Evolutionary conservation across 257 asterid species (phyloP).

Genomic region (Scutellaria barbata): DNA sequence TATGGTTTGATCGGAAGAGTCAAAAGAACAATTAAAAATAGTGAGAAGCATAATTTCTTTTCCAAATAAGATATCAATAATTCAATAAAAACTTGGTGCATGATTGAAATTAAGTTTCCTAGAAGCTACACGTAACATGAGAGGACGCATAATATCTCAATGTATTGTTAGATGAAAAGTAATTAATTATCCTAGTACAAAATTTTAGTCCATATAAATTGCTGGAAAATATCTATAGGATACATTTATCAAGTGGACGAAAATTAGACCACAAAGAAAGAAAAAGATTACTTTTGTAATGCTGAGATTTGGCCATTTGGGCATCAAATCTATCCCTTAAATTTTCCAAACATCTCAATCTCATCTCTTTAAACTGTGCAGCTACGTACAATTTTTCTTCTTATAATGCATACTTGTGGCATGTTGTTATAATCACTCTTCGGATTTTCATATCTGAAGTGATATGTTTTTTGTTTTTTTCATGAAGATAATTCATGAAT

Average conservation of each 20-base stretch:
- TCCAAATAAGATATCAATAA: too few relatives aligned
- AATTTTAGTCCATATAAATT: background rate
- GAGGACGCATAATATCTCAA: background rate
- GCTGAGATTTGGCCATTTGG: background rate
- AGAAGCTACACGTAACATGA: background rate
- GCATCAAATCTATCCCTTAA: constrained; percentile 1
- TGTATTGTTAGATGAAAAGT: background rate
- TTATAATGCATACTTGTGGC: too few relatives aligned
- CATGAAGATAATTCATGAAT: too few relatives aligned
- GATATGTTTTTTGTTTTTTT: too few relatives aligned
- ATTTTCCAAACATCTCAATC: background rate
- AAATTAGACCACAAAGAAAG: background rate
- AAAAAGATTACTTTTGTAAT: background rate
- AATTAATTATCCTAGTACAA: background rate
- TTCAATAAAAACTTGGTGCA: too few relatives aligned
- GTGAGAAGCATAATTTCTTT: too few relatives aligned
- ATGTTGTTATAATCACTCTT: too few relatives aligned
- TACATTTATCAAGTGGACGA: constrained; percentile 23
- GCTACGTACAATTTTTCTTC: too few relatives aligned
- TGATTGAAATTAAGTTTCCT: background rate
- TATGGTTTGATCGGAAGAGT: too few relatives aligned
- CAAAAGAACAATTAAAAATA: too few relatives aligned
- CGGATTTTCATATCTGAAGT: too few relatives aligned
- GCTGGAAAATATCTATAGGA: constrained; percentile 28
- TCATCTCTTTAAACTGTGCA: too few relatives aligned